Base-by-base conservation (phyloP, 306 rosid species). In the Trichosanthes truncata region DNA sequence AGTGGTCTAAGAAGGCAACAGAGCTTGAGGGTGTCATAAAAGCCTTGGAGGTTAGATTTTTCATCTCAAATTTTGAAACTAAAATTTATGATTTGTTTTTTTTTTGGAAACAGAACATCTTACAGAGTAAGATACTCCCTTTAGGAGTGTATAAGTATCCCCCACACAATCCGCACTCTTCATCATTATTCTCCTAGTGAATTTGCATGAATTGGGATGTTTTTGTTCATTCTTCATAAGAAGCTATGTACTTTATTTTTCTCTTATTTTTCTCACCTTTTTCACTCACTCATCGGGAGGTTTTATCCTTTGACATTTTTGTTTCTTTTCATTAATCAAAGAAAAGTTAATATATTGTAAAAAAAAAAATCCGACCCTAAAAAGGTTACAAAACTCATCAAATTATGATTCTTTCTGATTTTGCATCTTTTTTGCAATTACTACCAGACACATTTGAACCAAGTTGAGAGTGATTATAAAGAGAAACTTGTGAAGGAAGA, bases 1-100 rank as follows among this genome's bases (percentile, higher is more conserved):
- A 93, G 85, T 95, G 91, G 97, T 88, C 97, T n/a, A 86, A 78
- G 82, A 95, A 95, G 90, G 93, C 97, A 7, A 89, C 91, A 15
- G 99, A 91, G 75, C 93, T 95, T 76, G 97, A 93, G 80, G 99
- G 99, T 23, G 97, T 86, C 72, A 82, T 95, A 80, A 90, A 91
- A 86, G 97, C 97, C 25, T 81, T 91, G 86, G 99, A 95, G 97
- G 99, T 95, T 80, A 84, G 82, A 62, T 78, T 74, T 67, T 83
- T 9, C 51, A 18, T 59, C 20, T n/a, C 62, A 46, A 46, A 55
- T 71, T 69, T 31, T 5, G 13, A n/a, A 1, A 14, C 14, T 48
- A 15, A 69, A 40, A 17, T 43, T 21, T 67, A 33, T 31, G 23
- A 69, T 21, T 41, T 76, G 83, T 78, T 61, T 78, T 36, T 78